These are phyloP conservation scores for Cytospora leucostoma DNA, from an alignment of 2,329 filamentous ascomycete species.

Conservation along the genomic window DNA sequence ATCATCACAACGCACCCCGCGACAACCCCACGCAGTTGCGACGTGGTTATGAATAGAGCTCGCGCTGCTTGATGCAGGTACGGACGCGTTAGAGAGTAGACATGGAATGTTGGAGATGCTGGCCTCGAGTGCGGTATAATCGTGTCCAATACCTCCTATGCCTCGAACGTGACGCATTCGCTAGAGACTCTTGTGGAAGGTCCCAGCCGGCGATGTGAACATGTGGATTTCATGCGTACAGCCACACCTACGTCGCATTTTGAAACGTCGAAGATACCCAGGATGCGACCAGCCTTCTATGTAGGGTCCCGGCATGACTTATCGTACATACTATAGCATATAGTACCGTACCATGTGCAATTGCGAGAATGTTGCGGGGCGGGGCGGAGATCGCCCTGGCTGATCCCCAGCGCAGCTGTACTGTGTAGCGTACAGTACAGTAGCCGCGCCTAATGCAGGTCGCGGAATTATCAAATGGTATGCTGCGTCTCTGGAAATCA, in stretches of 20 bases:
- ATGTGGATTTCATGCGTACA: too few relatives aligned
- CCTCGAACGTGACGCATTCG: neutral
- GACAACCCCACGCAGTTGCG: conserved; percentile 3
- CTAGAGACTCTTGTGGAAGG: neutral
- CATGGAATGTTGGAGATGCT: neutral
- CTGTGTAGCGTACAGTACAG: neutral
- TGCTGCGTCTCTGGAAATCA: conserved; percentile 1
- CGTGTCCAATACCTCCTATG: neutral
- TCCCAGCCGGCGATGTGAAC: neutral
- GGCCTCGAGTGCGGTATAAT: neutral
- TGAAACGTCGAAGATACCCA: neutral
- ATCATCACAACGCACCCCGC: neutral
- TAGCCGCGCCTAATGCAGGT: conserved; percentile 18
- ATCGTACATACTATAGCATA: neutral
- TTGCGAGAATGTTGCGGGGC: neutral
- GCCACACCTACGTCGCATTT: too few relatives aligned
- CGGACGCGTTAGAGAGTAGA: neutral
- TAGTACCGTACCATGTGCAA: neutral
- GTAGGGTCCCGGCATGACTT: neutral
- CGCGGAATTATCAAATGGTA: conserved; percentile 4
- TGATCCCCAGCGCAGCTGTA: conserved; percentile 6
- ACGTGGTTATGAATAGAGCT: conserved; percentile 11
- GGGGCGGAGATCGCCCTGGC: neutral
- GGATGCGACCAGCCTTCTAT: neutral
- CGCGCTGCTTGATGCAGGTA: conserved; percentile 3